A percentile compares a stretch with the other conserved stretches of the same genome.
Evolutionary conservation across 768 basidiomycete species (phyloP).

Genomic region (Pleurotus eryngii): DNA sequence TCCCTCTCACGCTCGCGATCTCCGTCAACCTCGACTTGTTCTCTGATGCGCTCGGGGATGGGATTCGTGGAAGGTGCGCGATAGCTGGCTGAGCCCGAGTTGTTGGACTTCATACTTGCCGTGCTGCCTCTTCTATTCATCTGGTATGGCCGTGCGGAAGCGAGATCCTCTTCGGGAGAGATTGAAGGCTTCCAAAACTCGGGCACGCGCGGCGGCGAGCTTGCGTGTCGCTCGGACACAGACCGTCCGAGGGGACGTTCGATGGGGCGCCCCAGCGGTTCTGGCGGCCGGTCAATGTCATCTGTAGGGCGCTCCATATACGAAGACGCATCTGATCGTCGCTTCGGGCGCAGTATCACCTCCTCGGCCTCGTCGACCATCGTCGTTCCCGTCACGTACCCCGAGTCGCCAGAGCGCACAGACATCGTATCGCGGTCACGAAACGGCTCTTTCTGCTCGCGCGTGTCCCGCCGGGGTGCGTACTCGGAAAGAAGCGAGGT

Average conservation of each 20-base stretch:
- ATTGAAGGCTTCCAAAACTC: slow-evolving; percentile 51
- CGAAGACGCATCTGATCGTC: slow-evolving; percentile 2
- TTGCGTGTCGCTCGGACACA: slow-evolving; percentile 29
- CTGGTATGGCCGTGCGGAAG: slow-evolving; percentile 36
- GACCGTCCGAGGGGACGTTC: slow-evolving; percentile 28
- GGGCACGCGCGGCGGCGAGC: slow-evolving; percentile 31
- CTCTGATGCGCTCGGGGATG: slow-evolving; percentile 32
- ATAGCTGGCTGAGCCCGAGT: slow-evolving; percentile 33
- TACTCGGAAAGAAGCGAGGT: neutral
- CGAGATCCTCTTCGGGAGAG: slow-evolving; percentile 40
- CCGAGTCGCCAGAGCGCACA: slow-evolving; percentile 2
- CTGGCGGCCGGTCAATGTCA: slow-evolving; percentile 10
- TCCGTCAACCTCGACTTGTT: slow-evolving; percentile 16
- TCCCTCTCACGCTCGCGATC: neutral
- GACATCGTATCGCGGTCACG: slow-evolving; percentile 7
- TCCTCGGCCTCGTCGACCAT: slow-evolving; percentile 26
- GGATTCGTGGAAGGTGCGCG: slow-evolving; percentile 38
- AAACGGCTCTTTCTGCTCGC: slow-evolving; percentile 6
- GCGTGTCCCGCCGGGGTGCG: neutral
- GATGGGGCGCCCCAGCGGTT: slow-evolving; percentile 20
- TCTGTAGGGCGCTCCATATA: neutral
- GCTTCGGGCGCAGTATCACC: slow-evolving; percentile 16
- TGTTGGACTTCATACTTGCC: slow-evolving; percentile 42
- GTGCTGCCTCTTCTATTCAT: slow-evolving; percentile 46
- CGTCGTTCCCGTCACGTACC: neutral